Conservation (phyloP, 768 basidiomycete species). For the Asterophora lycoperdoides region DNA sequence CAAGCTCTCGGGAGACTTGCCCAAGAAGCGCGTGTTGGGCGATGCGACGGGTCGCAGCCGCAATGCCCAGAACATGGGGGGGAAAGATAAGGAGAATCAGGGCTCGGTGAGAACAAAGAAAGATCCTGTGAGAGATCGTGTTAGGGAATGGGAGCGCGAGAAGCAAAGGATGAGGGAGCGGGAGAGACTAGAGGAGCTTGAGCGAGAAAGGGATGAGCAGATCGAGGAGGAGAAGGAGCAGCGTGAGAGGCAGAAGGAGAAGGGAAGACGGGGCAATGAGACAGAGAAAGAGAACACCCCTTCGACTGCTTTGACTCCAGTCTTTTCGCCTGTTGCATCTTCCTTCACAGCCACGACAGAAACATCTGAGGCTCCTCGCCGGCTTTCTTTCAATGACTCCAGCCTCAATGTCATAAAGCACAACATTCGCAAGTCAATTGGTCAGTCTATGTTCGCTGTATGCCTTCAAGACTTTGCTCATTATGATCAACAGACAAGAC, state of each 20-base stretch:
- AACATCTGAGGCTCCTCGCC: slow-evolving; percentile 5
- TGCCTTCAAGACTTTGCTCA: not conserved
- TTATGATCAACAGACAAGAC: slow-evolving; percentile 52
- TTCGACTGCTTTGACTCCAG: slow-evolving; percentile 2
- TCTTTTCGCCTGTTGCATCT: slow-evolving; percentile 6
- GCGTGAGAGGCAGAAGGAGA: slow-evolving; percentile 9
- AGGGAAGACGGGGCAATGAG: slow-evolving; percentile 17
- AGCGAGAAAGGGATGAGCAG: slow-evolving; percentile 44
- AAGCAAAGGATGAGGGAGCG: slow-evolving; percentile 67
- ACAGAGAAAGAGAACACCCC: slow-evolving; percentile 20
- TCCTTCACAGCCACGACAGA: slow-evolving; percentile 15
- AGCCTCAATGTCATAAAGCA: slow-evolving; percentile 52
- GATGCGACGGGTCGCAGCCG: slow-evolving; percentile 35
- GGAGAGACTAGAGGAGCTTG: slow-evolving; percentile 53
- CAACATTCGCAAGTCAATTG: slow-evolving; percentile 69
- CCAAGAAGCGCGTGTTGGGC: slow-evolving; percentile 29
- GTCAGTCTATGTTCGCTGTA: slow-evolving; percentile 37
- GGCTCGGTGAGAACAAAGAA: slow-evolving; percentile 25
- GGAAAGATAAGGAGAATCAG: slow-evolving; percentile 3
- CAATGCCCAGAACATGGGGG: slow-evolving; percentile 17
- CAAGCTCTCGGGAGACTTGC: slow-evolving; percentile 11
- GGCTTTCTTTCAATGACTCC: slow-evolving; percentile 23
- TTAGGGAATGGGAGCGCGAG: slow-evolving; percentile 75
- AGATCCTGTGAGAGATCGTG: slow-evolving; percentile 53
- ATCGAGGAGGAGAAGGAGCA: slow-evolving; percentile 33